phyloP scores from a whole-genome alignment of 1,284 basidiomycete species.

The Salmacisia buchloeana region DNA sequence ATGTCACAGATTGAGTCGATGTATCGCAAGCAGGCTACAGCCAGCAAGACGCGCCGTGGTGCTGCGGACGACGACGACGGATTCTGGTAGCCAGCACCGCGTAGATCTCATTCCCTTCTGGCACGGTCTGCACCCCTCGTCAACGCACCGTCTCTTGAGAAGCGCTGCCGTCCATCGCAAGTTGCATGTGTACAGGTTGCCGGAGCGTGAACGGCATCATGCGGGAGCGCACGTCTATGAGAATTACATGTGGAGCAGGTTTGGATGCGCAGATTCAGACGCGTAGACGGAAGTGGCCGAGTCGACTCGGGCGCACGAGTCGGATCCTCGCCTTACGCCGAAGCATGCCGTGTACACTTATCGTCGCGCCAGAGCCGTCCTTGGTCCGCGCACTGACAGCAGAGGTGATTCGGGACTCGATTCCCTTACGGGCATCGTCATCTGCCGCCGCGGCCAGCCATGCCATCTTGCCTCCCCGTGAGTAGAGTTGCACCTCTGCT shows the following conservation, averaged over 20 bases:
- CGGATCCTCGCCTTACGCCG: not conserved
- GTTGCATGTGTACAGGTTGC: not conserved
- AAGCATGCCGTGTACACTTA: not conserved
- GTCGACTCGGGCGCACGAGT: not conserved
- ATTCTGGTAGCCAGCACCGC: slow-evolving; percentile 65
- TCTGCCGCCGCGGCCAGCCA: not conserved
- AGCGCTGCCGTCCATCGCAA: not conserved
- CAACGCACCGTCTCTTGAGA: not conserved
- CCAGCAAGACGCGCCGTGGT: slow-evolving; percentile 58
- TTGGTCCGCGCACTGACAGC: not conserved
- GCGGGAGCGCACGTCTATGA: no score
- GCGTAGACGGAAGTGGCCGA: not conserved
- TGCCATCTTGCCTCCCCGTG: slow-evolving; percentile 13
- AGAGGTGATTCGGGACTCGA: no score
- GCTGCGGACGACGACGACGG: slow-evolving; percentile 69
- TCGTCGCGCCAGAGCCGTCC: not conserved
- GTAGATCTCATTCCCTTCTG: not conserved
- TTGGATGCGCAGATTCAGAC: not conserved
- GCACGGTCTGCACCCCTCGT: not conserved
- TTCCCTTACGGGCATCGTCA: not conserved
- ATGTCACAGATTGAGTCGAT: slow-evolving; percentile 79
- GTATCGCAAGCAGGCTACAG: slow-evolving; percentile 81
- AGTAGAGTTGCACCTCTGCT: slow-evolving; percentile 12
- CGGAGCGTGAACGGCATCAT: no score
- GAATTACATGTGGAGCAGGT: slow-evolving; percentile 11